Evolutionary conservation across 768 basidiomycete genomes (phyloP), one percentile per base, ranked within the genome.

Genomic region (Ramaria sp.): DNA sequence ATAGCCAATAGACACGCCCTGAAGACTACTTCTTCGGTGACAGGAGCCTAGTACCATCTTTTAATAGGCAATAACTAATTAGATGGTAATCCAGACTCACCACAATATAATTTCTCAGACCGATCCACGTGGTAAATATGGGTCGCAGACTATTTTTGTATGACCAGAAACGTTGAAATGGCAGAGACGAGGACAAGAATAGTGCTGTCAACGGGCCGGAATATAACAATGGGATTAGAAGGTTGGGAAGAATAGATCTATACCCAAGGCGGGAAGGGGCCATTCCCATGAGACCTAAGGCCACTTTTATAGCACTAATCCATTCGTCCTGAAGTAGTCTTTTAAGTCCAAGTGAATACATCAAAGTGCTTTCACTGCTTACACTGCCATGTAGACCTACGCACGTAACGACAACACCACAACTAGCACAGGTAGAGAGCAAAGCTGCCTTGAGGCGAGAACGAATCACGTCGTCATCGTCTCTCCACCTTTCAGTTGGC

Each of bases 11-110:
- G 76, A 64, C 90, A 93, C 0, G 88, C 82, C 25, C 96, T 74
- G 65, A 96, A 98, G 7, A 90, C 88, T 24, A 96, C 56, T 67
- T 98, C 95, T 69, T 99, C 95, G 0, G 94, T 94, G 32, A 93
- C 67, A 0, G 95, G 95, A 3, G 78, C 93, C 91, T 93, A 56
- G 9, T 18, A 30, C 25, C 7, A 18, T 12, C 18, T n/a, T 37
- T 22, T 7, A 44, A 25, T 5, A 8, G 6, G 7, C n/a, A 12
- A 34, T 25, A 9, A 28, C 12, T 30, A 30, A 20, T 39, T 51
- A 28, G 22, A 27, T 45, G 20, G 15, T 24, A 9, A 54, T 13
- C 3, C 13, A 27, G 7, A 68, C 75, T 50, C 56, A 71, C 72
- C 32, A 73, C 67, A 18, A 78, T 50, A 64, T 83, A 90, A 65